Evolutionary conservation across 2,329 filamentous ascomycete genomes (phyloP).

Genomic region (Elsinoe batatas): DNA sequence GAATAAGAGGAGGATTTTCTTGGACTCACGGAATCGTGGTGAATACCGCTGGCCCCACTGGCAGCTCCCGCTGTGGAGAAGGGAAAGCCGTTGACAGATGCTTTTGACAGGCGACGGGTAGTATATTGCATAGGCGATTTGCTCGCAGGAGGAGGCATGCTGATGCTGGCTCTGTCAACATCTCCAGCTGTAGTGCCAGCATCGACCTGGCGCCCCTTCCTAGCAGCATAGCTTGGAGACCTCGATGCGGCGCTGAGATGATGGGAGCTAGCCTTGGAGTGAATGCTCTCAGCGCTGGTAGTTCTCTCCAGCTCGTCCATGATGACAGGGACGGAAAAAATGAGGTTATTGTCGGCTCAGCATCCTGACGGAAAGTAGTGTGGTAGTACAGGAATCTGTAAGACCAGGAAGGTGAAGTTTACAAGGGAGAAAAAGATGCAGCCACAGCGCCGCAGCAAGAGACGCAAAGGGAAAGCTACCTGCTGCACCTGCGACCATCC

Average conservation of each 20-base stretch:
- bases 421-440: slow-evolving; percentile 2
- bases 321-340: neutral
- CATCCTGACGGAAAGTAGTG: neutral
- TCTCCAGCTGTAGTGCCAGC: slow-evolving; percentile 49
- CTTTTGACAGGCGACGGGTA: slow-evolving; percentile 32
- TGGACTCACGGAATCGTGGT: slow-evolving; percentile 1
- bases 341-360: slow-evolving; percentile 1
- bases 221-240: slow-evolving; percentile 27
- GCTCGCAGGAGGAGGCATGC: slow-evolving; percentile 49
- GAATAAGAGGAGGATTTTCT: neutral
- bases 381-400: neutral
- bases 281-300: slow-evolving; percentile 30
- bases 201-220: slow-evolving; percentile 51
- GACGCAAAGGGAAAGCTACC: too few relatives aligned
- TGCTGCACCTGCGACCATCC: neutral
- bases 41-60: neutral
- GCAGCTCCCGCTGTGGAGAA: slow-evolving; percentile 15
- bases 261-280: slow-evolving; percentile 28
- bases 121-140: slow-evolving; percentile 29
- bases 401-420: neutral
- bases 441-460: neutral
- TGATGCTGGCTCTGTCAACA: slow-evolving; percentile 52
- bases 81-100: slow-evolving; percentile 34
- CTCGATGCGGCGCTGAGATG: slow-evolving; percentile 39
- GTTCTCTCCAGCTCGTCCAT: slow-evolving; percentile 26